phyloP scores from a whole-genome alignment of 441 rosid genomes.

The Codiaeum variegatum region DNA sequence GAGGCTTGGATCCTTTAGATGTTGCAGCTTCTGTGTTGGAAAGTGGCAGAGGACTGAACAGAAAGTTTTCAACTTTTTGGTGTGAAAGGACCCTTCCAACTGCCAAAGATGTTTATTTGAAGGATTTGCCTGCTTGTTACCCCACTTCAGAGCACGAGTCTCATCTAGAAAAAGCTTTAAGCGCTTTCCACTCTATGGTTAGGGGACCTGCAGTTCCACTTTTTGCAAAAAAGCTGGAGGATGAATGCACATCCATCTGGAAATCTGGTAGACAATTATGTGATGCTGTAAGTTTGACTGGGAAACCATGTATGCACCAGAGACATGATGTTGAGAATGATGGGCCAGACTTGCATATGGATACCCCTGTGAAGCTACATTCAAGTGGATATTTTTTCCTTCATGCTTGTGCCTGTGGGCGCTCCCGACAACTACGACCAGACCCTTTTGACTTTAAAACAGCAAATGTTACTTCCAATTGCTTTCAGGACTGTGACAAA shows the following conservation, averaged over 20 bases:
- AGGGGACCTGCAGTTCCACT: slow-evolving; percentile 67
- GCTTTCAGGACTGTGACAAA: slow-evolving; percentile 70
- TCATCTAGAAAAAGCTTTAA: slow-evolving; percentile 59
- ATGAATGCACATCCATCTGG: slow-evolving; percentile 73
- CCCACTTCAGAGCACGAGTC: slow-evolving; percentile 65
- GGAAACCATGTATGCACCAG: slow-evolving; percentile 75
- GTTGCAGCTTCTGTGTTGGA: slow-evolving; percentile 58
- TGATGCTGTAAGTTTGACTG: slow-evolving; percentile 86
- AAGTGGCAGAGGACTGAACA: slow-evolving; percentile 62
- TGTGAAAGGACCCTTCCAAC: slow-evolving; percentile 73
- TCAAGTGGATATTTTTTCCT: slow-evolving; percentile 75
- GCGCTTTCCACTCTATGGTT: slow-evolving; percentile 62
- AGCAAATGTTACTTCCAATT: slow-evolving; percentile 49
- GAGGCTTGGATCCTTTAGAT: slow-evolving; percentile 48
- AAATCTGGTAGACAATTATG: slow-evolving; percentile 81
- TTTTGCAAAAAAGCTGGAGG: slow-evolving; percentile 59
- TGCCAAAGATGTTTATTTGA: slow-evolving; percentile 70
- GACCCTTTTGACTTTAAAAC: slow-evolving; percentile 79
- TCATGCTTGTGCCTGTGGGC: slow-evolving; percentile 91
- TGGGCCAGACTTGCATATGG: slow-evolving; percentile 26
- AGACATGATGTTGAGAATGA: slow-evolving; percentile 41
- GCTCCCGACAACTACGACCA: slow-evolving; percentile 50
- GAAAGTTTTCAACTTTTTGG: slow-evolving; percentile 66
- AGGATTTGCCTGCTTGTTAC: slow-evolving; percentile 65
- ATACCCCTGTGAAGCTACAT: slow-evolving; percentile 42